A percentile compares a stretch with the other conserved stretches of the same genome.
These are phyloP conservation scores for Aspergillus olivimuriae DNA, from an alignment of 495 filamentous ascomycete species.

Conservation along the genomic window DNA sequence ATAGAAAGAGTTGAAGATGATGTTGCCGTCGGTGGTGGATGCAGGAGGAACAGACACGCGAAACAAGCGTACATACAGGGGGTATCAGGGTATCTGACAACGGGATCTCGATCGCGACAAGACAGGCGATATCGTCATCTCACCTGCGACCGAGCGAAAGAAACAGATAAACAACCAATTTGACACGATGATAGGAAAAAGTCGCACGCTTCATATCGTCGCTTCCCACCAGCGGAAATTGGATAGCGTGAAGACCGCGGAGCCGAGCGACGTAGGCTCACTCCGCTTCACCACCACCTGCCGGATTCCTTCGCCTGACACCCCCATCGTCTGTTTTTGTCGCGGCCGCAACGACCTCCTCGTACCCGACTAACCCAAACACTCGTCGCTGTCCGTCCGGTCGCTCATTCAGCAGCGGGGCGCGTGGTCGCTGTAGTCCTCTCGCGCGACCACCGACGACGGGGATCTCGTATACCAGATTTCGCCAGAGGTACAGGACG, in stretches of 20 bases:
- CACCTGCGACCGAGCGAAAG: too few species aligned
- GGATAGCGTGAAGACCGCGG: not conserved
- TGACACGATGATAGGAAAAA: too few species aligned
- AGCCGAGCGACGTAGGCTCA: not conserved
- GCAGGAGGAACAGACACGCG: not conserved
- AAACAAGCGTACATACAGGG: too few species aligned
- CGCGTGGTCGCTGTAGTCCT: constrained; percentile 54
- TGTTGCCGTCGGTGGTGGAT: not conserved
- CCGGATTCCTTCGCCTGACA: too few species aligned
- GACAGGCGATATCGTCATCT: not conserved
- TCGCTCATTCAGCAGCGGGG: constrained; percentile 56
- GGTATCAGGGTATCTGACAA: not conserved
- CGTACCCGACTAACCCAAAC: constrained; percentile 38
- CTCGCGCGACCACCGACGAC: constrained; percentile 57
- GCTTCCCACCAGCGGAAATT: too few species aligned
- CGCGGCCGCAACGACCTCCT: too few species aligned
- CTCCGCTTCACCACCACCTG: not conserved
- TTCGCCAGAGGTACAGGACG: constrained; percentile 56
- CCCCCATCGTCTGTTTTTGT: not conserved
- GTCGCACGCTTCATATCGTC: too few species aligned
- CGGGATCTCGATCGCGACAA: not conserved
- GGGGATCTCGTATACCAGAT: constrained; percentile 53
- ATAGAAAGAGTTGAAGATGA: not conserved
- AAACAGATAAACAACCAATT: too few species aligned
- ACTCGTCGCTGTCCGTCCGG: constrained; percentile 46